Base-by-base conservation (phyloP, 306 rosid species). In the Acacia confusa region DNA sequence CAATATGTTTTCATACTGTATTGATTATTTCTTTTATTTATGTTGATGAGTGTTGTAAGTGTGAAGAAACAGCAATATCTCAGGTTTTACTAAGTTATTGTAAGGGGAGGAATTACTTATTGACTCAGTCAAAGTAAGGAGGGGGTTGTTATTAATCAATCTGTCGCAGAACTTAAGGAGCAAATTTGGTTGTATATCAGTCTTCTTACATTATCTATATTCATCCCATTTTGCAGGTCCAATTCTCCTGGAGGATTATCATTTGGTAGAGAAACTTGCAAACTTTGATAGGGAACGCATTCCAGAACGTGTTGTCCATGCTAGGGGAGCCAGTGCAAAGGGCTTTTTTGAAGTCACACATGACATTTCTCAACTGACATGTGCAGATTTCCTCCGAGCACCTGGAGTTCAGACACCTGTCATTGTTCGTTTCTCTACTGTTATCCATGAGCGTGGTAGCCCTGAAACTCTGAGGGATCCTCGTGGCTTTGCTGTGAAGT, bases 401-500 rank as follows among this genome's bases (percentile, higher is more conserved):
- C 69, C 69, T 13, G 69, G 69, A 63, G 69, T 63, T 63, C 69
- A 63, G 69, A 63, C 69, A 30, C 69, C 69, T 28, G 69, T 63
- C 40, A 63, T 63, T 28, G 69, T 63, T 10, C 69, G 69, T 30
- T 63, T 63, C 69, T 63, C 69, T 28, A 63, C 69, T 63, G 69
- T 63, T 63, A 63, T 63, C 41, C 69, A 63, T 30, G 69, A 63
- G 69, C 69, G 69, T 63, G 69, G 69, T 63, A 63, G 69, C 69
- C 69, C 69, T 63, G 69, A 63, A 63, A 63, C 69, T 28, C 69
- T 63, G 69, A 28, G 69, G 69, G 69, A 63, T 28, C 69, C 69
- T 63, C 69, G 69, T 4, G 69, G 69, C n/a, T 63, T 63, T 63
- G 69, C 69, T 28, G 69, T 63, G 40, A 63, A 63, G 69, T 63